These are phyloP conservation scores for Irpex rosettiformis DNA, from an alignment of 1,284 basidiomycete genomes.

Conservation along the genomic window DNA sequence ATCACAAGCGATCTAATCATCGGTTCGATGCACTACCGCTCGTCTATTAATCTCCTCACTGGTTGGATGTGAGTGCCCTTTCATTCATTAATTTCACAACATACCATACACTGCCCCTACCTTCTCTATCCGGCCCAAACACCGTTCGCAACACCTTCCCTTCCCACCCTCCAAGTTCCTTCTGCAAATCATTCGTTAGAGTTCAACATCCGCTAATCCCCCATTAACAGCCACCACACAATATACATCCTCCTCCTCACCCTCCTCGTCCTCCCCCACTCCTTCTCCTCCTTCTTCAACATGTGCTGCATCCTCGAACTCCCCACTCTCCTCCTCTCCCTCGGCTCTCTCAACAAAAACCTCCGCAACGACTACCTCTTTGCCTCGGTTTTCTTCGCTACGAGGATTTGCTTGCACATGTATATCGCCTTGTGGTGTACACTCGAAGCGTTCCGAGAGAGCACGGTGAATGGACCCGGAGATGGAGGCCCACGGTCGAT, in stretches of 20 bases:
- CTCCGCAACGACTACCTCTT: constrained; percentile 13
- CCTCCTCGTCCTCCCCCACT: constrained; percentile 10
- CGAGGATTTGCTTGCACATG: constrained; percentile 9
- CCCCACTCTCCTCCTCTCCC: constrained; percentile 13
- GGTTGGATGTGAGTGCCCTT: constrained; percentile 13
- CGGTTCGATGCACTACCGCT: constrained; percentile 10
- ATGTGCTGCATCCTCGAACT: constrained; percentile 12
- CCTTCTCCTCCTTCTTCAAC: constrained; percentile 11
- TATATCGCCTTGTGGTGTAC: constrained; percentile 4
- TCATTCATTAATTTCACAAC: too few species aligned
- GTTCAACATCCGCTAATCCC: too few species aligned
- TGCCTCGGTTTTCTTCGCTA: constrained; percentile 9
- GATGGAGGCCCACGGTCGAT: too few species aligned
- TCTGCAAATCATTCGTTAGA: too few species aligned
- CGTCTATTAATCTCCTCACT: constrained; percentile 9
- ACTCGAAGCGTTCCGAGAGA: neutral
- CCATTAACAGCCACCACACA: constrained; percentile 11
- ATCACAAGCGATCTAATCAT: constrained; percentile 8
- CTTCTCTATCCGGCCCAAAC: too few species aligned
- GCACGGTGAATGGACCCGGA: too few species aligned
- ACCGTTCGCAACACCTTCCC: too few species aligned
- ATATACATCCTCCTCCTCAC: constrained; percentile 12
- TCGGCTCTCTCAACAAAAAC: constrained; percentile 6
- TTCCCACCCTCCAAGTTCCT: too few species aligned
- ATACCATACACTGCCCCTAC: too few species aligned